Evolutionary conservation across 192 early-diverging fungal species (phyloP).

Genomic region (Coemansia sp.): DNA sequence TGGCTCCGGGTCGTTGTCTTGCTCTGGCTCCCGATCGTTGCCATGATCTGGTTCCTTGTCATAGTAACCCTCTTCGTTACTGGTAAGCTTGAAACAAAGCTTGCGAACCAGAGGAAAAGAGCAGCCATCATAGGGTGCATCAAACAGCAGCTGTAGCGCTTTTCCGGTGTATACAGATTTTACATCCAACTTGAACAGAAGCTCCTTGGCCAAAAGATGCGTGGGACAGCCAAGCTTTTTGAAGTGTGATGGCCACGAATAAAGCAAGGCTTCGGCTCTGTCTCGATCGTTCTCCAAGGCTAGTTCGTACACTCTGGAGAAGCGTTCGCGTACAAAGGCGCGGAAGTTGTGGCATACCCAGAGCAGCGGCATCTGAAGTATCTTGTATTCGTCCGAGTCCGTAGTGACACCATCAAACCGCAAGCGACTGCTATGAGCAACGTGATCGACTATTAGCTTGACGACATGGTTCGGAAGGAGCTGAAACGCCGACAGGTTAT

Average conservation of each 20-base stretch:
- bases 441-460: not conserved
- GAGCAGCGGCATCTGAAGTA: not conserved
- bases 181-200: not conserved
- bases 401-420: not conserved
- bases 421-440: not conserved
- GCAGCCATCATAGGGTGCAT: not conserved
- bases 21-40: no score
- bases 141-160: not conserved
- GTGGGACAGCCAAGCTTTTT: not conserved
- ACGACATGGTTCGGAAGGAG: not conserved
- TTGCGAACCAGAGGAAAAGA: not conserved
- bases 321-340: not conserved
- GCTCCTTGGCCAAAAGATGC: not conserved
- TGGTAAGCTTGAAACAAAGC: not conserved
- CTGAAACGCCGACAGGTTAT: not conserved
- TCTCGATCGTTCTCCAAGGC: not conserved
- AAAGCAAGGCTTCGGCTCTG: not conserved
- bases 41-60: no score
- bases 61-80: not conserved
- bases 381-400: not conserved
- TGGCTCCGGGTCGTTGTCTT: no score
- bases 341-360: slow-evolving; percentile 7
- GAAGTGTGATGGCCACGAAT: not conserved
- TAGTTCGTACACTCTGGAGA: not conserved
- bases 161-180: not conserved